Conservation (phyloP, 768 basidiomycete genomes). For the Strobilomyces echinocephalus region DNA sequence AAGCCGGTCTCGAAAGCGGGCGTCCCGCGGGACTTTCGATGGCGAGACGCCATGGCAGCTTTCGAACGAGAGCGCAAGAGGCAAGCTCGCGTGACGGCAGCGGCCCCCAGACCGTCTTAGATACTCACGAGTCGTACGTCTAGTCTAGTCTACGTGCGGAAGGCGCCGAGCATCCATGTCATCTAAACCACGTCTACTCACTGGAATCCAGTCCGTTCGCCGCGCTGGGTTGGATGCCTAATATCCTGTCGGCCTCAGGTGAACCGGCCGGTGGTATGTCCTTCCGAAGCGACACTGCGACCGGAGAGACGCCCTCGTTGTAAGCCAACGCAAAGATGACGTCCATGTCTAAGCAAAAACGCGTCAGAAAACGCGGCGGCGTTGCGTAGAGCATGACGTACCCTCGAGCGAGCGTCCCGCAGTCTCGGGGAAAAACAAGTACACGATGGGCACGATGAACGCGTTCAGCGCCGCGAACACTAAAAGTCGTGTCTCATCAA, state of each 20-base stretch:
- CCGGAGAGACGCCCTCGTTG: conserved; percentile 41
- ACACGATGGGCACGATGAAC: conserved; percentile 51
- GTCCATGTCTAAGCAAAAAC: conserved; percentile 36
- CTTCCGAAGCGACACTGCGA: conserved; percentile 40
- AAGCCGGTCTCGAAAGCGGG: conserved; percentile 15
- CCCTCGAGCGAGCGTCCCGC: conserved; percentile 56
- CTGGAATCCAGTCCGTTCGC: conserved; percentile 3
- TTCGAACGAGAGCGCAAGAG: conserved; percentile 28
- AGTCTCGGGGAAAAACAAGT: conserved; percentile 60
- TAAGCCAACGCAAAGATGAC: conserved; percentile 44
- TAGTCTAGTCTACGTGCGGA: not conserved
- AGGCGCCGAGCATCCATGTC: not conserved
- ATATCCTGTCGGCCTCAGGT: conserved; percentile 40
- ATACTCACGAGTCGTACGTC: not conserved
- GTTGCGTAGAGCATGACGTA: conserved; percentile 5
- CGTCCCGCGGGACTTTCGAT: conserved; percentile 18
- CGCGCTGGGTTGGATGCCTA: conserved; percentile 28
- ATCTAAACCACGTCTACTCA: not conserved
- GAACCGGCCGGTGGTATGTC: conserved; percentile 43
- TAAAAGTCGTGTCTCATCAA: conserved; percentile 11
- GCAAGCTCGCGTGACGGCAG: conserved; percentile 17
- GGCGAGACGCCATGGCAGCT: conserved; percentile 28
- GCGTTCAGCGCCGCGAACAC: conserved; percentile 57
- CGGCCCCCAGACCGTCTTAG: not conserved
- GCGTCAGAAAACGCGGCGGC: not conserved